phyloP scores from a whole-genome alignment of 306 rosid species.

The Rosa rugosa region DNA sequence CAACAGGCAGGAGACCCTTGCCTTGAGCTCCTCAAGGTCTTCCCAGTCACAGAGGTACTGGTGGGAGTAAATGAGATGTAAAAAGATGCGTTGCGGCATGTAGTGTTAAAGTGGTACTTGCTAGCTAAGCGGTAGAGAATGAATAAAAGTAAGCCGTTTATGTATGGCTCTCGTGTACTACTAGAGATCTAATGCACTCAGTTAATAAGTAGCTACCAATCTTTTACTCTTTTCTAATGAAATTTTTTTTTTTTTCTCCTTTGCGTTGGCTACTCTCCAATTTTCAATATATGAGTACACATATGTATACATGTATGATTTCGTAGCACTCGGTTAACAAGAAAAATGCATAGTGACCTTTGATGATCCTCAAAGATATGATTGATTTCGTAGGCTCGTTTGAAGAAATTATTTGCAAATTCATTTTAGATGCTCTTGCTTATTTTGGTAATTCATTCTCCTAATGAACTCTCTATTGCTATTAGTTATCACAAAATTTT shows the following conservation, averaged over 20 bases:
- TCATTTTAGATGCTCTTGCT: too few relatives aligned
- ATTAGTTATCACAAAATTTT: too few relatives aligned
- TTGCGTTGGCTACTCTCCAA: not conserved
- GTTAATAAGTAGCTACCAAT: not conserved
- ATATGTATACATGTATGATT: too few relatives aligned
- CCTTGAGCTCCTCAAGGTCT: slow-evolving; percentile 31
- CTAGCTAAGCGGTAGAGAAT: not conserved
- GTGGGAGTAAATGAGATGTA: not conserved
- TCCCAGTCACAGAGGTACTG: not conserved
- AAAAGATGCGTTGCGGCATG: not conserved
- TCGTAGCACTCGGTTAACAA: too few relatives aligned
- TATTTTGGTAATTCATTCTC: too few relatives aligned
- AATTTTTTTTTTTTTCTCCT: too few relatives aligned
- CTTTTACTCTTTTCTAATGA: not conserved
- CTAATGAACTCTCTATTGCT: too few relatives aligned
- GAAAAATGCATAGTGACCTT: too few relatives aligned
- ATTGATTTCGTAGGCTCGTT: too few relatives aligned
- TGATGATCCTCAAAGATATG: too few relatives aligned
- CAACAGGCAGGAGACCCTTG: slow-evolving; percentile 35
- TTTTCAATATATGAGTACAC: too few relatives aligned
- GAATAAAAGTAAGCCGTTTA: not conserved
- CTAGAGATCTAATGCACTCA: not conserved
- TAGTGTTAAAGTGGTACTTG: not conserved
- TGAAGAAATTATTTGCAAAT: too few relatives aligned
- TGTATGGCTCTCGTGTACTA: not conserved